Evolutionary conservation across 2,329 filamentous ascomycete genomes (phyloP).

Genomic region (Alternaria sp.): DNA sequence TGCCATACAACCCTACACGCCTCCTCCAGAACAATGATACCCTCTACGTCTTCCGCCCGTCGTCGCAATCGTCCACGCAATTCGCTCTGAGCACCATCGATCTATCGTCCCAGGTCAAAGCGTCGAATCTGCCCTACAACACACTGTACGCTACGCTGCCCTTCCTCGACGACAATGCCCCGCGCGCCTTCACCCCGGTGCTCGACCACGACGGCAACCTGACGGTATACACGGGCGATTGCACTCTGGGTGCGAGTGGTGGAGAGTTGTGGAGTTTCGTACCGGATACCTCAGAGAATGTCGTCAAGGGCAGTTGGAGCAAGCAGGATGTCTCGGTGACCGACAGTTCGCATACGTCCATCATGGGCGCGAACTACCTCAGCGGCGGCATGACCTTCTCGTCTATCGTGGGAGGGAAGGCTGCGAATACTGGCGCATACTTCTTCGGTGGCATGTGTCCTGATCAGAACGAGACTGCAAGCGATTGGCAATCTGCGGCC

Average conservation of each 20-base stretch:
- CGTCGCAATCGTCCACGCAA: conserved; percentile 52
- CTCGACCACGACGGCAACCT: conserved; percentile 73
- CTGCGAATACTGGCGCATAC: conserved; percentile 67
- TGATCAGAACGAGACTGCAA: conserved; percentile 34
- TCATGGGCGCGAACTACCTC: conserved; percentile 62
- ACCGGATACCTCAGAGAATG: conserved; percentile 51
- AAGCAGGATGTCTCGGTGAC: conserved; percentile 48
- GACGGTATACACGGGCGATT: conserved; percentile 76
- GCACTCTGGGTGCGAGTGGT: conserved; percentile 59
- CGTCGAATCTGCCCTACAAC: conserved; percentile 52
- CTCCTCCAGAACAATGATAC: conserved; percentile 66
- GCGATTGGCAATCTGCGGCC: conserved; percentile 70
- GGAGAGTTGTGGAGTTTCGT: conserved; percentile 72
- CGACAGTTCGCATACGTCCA: conserved; percentile 41
- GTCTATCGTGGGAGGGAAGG: conserved; percentile 59
- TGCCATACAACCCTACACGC: conserved; percentile 80
- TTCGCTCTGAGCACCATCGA: conserved; percentile 69
- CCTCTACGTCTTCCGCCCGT: conserved; percentile 74
- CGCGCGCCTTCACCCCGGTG: conserved; percentile 69
- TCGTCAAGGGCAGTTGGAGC: conserved; percentile 63
- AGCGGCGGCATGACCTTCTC: conserved; percentile 72
- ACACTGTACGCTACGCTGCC: conserved; percentile 65
- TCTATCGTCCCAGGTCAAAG: conserved; percentile 63
- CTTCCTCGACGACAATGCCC: conserved; percentile 62
- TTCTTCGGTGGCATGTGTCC: conserved; percentile 93